Conservation (phyloP, 352 stramenopile genomes). For the Aphanomyces euteiches region DNA sequence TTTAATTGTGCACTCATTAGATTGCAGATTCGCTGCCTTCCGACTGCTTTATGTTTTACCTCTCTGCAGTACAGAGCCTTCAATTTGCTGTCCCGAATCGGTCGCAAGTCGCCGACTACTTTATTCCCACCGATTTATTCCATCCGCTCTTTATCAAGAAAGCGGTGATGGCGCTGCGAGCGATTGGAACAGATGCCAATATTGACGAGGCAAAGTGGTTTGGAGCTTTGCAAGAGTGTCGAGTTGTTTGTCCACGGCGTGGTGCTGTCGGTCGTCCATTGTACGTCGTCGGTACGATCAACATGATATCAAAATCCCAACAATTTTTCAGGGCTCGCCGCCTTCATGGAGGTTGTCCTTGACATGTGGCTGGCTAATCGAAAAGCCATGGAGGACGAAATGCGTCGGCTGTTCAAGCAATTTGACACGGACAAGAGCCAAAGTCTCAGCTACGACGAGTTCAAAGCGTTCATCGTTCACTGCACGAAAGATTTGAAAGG, state of each 20-base stretch:
- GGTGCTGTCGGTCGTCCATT: slow-evolving; percentile 4
- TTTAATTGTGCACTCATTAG: slow-evolving; percentile 1
- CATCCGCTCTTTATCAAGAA: slow-evolving; percentile 21
- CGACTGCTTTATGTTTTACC: slow-evolving; percentile 25
- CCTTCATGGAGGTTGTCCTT: slow-evolving; percentile 25
- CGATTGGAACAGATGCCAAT: slow-evolving; percentile 16
- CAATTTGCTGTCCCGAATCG: slow-evolving; percentile 20
- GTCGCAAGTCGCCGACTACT: slow-evolving; percentile 21
- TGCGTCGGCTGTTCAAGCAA: slow-evolving; percentile 22
- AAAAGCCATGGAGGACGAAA: slow-evolving; percentile 16
- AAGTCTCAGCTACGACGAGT: slow-evolving; percentile 29
- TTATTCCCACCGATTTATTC: slow-evolving; percentile 2
- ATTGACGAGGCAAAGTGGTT: slow-evolving; percentile 17
- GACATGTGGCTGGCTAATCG: slow-evolving; percentile 23
- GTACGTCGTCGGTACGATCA: slow-evolving; percentile 19
- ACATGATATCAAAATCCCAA: not conserved
- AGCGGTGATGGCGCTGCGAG: slow-evolving; percentile 14
- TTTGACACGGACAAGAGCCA: slow-evolving; percentile 29
- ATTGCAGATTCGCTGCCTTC: slow-evolving; percentile 9
- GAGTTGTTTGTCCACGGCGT: slow-evolving; percentile 21
- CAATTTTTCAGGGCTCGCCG: not conserved
- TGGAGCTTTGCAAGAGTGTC: slow-evolving; percentile 8
- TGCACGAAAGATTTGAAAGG: not conserved
- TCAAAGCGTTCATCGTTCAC: slow-evolving; percentile 25
- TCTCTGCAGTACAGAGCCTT: slow-evolving; percentile 17